A percentile compares a stretch with the other conserved stretches of the same genome.
Conservation (phyloP, 2,329 filamentous ascomycete species). For the Emmonsia crescens region DNA sequence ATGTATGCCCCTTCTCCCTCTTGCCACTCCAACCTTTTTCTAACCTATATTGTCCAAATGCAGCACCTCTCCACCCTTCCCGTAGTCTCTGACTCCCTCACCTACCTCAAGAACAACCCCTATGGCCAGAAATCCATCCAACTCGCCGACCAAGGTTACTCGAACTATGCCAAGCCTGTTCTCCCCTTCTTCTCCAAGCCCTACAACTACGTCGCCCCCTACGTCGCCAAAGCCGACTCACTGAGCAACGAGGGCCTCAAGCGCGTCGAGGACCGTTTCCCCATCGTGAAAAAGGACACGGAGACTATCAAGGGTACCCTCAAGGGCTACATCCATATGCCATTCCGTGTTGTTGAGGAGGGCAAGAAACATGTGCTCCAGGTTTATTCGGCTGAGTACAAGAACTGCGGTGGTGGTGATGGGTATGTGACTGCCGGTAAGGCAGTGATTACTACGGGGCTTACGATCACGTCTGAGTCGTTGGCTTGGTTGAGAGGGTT, state of each 20-base stretch:
- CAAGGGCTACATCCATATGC: constrained; percentile 50
- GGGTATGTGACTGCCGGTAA: constrained; percentile 57
- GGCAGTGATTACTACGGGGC: constrained; percentile 55
- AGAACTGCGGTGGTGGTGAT: constrained; percentile 39
- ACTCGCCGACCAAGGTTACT: constrained; percentile 62
- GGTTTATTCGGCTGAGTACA: constrained; percentile 35
- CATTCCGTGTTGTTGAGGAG: constrained; percentile 51
- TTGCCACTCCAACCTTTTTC: background rate
- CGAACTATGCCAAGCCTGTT: constrained; percentile 66
- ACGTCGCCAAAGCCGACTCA: constrained; percentile 69
- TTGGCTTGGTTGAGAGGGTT: constrained; percentile 42
- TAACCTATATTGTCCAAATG: background rate
- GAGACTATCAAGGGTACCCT: constrained; percentile 56
- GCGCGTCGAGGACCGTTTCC: constrained; percentile 59
- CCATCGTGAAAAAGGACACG: constrained; percentile 64
- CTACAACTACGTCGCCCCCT: constrained; percentile 72
- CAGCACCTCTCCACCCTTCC: constrained; percentile 81
- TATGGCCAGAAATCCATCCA: constrained; percentile 74
- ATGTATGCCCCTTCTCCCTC: background rate
- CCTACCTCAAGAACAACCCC: constrained; percentile 68
- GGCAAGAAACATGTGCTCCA: constrained; percentile 38
- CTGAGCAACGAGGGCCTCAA: constrained; percentile 59
- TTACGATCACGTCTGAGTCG: constrained; percentile 56
- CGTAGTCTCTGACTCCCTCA: constrained; percentile 65
- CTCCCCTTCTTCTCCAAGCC: constrained; percentile 68